Conservation (phyloP, 2,329 filamentous ascomycete species). For the Raffaelea ambrosiae region DNA sequence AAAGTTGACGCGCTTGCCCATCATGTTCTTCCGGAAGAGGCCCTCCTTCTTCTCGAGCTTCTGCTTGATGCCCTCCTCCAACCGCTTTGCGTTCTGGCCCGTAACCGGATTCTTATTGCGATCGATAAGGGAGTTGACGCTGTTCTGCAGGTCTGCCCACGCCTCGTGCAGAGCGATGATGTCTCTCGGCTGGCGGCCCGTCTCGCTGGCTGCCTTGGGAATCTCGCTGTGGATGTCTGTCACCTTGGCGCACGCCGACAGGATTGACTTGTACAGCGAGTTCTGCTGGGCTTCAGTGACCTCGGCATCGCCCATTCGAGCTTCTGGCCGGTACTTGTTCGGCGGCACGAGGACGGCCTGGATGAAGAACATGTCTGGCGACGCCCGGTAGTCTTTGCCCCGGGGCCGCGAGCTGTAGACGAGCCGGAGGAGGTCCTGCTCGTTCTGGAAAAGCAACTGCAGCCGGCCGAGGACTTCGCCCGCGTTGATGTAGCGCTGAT, state of each 20-base stretch:
- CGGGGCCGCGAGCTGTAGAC: conserved; percentile 70
- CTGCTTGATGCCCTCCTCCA: conserved; percentile 94
- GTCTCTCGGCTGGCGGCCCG: conserved; percentile 36
- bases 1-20: conserved; percentile 99
- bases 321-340: conserved; percentile 84
- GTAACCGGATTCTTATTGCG: conserved; percentile 76
- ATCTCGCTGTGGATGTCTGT: conserved; percentile 67
- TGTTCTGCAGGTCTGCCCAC: conserved; percentile 77
- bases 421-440: conserved; percentile 74
- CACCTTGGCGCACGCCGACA: conserved; percentile 66
- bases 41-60: conserved; percentile 98
- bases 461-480: conserved; percentile 77
- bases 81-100: conserved; percentile 66
- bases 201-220: conserved; percentile 24
- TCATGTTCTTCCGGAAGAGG: conserved; percentile 98
- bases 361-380: conserved; percentile 90
- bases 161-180: conserved; percentile 73
- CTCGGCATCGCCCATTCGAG: conserved; percentile 68
- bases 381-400: conserved; percentile 46
- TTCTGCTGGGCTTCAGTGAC: conserved; percentile 89
- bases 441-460: conserved; percentile 72
- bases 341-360: conserved; percentile 80
- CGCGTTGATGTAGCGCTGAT: conserved; percentile 70
- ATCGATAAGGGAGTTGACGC: conserved; percentile 89
- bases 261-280: conserved; percentile 73